Conservation (phyloP, 108 stramenopile species). For the Cyclotella atomus region DNA sequence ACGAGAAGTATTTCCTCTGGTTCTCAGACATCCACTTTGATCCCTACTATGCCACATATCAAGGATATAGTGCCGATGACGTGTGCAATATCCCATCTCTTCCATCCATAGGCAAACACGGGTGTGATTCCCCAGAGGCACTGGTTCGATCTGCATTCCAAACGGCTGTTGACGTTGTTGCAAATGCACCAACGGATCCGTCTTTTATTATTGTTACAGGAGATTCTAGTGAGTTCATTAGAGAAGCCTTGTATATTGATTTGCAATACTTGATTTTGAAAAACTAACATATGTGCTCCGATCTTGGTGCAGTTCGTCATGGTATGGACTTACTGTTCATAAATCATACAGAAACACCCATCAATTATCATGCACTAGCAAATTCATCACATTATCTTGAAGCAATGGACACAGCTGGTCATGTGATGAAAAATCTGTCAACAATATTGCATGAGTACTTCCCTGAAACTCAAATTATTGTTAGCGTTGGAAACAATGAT, state of each 20-base stretch:
- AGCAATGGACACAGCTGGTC: conserved; percentile 34
- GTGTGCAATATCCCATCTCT: conserved; percentile 9
- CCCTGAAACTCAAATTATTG: conserved; percentile 42
- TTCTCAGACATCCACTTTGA: conserved; percentile 75
- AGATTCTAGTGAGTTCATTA: conserved; percentile 42
- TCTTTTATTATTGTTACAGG: conserved; percentile 62
- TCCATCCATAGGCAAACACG: conserved; percentile 24
- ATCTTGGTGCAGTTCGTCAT: conserved; percentile 19
- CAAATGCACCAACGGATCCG: conserved; percentile 9
- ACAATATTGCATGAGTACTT: neutral
- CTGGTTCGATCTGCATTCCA: conserved; percentile 31
- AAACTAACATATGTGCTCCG: no score
- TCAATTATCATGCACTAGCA: neutral
- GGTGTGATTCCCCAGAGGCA: conserved; percentile 35
- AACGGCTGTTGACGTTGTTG: conserved; percentile 1
- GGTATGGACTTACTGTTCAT: conserved; percentile 26
- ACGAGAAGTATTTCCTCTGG: conserved; percentile 60
- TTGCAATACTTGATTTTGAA: no score
- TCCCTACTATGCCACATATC: conserved; percentile 56
- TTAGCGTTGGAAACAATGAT: conserved; percentile 78
- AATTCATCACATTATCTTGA: neutral
- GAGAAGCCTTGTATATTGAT: no score
- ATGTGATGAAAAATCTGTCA: conserved; percentile 29
- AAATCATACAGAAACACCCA: neutral
- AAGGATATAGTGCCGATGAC: conserved; percentile 30